Percentiles rank a stretch among this genome's conserved stretches.
Evolutionary conservation across 2,329 filamentous ascomycete genomes (phyloP).

Genomic region (Fusarium duplospermum): DNA sequence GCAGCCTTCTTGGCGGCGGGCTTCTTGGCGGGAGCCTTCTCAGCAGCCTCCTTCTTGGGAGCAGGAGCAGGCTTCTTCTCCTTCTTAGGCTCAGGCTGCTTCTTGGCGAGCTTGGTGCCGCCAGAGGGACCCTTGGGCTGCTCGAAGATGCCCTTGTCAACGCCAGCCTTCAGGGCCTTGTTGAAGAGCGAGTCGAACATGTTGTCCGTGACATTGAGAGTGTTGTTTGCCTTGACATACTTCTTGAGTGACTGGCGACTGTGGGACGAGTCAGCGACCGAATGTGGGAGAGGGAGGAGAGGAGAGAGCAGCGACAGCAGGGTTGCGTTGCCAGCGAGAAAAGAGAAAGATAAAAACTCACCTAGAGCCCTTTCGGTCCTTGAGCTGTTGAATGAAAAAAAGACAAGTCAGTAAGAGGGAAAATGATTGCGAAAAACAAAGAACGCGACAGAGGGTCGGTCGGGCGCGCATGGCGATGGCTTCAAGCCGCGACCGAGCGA

Average conservation of each 20-base stretch:
- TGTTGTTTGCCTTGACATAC: constrained; percentile 68
- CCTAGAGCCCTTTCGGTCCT: constrained; percentile 70
- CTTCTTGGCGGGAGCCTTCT: constrained; percentile 73
- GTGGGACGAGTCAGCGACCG: constrained; percentile 25
- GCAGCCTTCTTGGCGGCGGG: constrained; percentile 54
- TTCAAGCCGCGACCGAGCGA: constrained; percentile 37
- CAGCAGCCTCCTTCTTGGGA: constrained; percentile 47
- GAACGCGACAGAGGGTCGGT: constrained; percentile 13
- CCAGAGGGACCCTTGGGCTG: constrained; percentile 94
- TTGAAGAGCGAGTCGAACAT: constrained; percentile 83
- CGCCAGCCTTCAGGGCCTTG: constrained; percentile 83
- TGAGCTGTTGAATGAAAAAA: constrained; percentile 60
- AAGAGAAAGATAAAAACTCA: constrained; percentile 34
- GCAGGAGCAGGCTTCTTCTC: constrained; percentile 47
- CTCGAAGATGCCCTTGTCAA: constrained; percentile 87
- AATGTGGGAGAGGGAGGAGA: neutral
- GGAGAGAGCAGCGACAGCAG: constrained; percentile 9
- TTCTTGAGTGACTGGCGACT: constrained; percentile 73
- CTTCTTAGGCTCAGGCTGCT: constrained; percentile 62
- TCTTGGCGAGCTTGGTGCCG: constrained; percentile 92
- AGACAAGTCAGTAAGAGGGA: constrained; percentile 57
- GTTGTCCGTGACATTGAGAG: constrained; percentile 59
- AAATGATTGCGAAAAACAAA: constrained; percentile 21
- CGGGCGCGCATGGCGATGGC: constrained; percentile 33
- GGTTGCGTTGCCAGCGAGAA: constrained; percentile 6